Evolutionary conservation across 2,329 filamentous ascomycete species (phyloP).

Genomic region (Stagonosporopsis tanaceti): DNA sequence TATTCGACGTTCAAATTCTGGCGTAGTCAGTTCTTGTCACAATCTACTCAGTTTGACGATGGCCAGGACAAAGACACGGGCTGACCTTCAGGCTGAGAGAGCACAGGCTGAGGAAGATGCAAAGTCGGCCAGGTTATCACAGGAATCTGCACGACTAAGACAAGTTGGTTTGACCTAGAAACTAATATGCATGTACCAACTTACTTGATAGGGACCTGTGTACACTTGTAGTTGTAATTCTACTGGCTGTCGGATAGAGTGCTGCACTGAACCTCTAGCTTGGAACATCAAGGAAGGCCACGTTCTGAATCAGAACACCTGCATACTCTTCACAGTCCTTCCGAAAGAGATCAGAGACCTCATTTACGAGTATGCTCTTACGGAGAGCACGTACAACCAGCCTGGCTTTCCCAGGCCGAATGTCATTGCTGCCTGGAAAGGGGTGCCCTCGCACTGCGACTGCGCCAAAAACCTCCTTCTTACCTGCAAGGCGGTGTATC

Average conservation of each 20-base stretch:
- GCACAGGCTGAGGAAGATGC: no score
- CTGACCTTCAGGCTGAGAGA: not conserved
- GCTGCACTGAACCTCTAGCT: slow-evolving; percentile 27
- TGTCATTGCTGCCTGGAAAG: not conserved
- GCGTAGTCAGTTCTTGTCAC: not conserved
- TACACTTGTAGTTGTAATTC: slow-evolving; percentile 2
- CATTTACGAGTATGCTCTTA: slow-evolving; percentile 28
- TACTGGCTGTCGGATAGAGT: not conserved
- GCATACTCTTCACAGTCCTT: slow-evolving; percentile 21
- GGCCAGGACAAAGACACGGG: not conserved
- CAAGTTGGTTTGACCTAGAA: not conserved
- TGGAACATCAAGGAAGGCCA: slow-evolving; percentile 21
- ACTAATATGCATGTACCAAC: no score
- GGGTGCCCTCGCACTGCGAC: not conserved
- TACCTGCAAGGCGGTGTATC: slow-evolving; percentile 32
- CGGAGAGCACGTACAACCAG: not conserved
- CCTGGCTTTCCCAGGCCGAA: no score
- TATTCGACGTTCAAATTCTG: not conserved
- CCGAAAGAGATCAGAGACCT: slow-evolving; percentile 30
- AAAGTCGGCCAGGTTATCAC: no score
- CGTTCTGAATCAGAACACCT: slow-evolving; percentile 15
- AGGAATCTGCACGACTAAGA: not conserved
- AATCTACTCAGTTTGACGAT: not conserved
- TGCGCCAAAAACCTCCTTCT: slow-evolving; percentile 23
- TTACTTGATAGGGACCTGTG: not conserved